Evolutionary conservation across 805 yeast genomes (phyloP), one percentile per base, ranked within the genome.

Genomic region (Isabelozyma gotoi): DNA sequence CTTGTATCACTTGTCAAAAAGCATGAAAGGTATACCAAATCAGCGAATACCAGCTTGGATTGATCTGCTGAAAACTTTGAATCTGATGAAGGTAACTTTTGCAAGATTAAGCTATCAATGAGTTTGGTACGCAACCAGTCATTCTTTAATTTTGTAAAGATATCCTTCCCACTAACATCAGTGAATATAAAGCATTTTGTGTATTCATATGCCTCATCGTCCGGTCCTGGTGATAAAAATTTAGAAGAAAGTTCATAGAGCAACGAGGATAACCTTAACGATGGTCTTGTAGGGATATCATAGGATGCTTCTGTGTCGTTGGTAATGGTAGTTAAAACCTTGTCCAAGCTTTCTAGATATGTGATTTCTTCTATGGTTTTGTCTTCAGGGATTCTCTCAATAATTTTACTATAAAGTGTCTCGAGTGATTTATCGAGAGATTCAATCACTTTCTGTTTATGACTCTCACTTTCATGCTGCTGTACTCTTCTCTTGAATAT

Each of bases 71-170:
- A 15, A 3, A 27, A 16, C 8, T 24, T 34, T 12, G 17, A 36
- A n/a, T 33, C 31, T 33, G 16, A 5, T 7, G 5, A 4, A 3
- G 19, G 33, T 17, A 19, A 11, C 32, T 34, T 34, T 27, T 5
- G 38, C 24, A 27, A 33, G 20, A 6, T 45, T 16, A 2, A 48
- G 38, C n/a, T 35, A 19, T 3, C 45, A 40, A 18, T 40, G 40
- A 19, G 59, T 40, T 24, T 55, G 35, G 8, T 39, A 38, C 3
- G 45, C 40, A 68, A 46, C 74, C 73, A 69, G 4, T 52, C 40
- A 42, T 64, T 65, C 47, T 71, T 71, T n/a, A 42, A 40, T n/a
- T 45, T 39, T 3, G 46, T 42, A 41, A 68, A 70, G 1, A 46
- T 33, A 0, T 40, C 36, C 15, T 34, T 48, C 12, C 55, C 49